A percentile compares a stretch with the other conserved stretches of the same genome.
Evolutionary conservation across 495 filamentous ascomycete species (phyloP).

Genomic region (Hapsidospora chrysogenum): DNA sequence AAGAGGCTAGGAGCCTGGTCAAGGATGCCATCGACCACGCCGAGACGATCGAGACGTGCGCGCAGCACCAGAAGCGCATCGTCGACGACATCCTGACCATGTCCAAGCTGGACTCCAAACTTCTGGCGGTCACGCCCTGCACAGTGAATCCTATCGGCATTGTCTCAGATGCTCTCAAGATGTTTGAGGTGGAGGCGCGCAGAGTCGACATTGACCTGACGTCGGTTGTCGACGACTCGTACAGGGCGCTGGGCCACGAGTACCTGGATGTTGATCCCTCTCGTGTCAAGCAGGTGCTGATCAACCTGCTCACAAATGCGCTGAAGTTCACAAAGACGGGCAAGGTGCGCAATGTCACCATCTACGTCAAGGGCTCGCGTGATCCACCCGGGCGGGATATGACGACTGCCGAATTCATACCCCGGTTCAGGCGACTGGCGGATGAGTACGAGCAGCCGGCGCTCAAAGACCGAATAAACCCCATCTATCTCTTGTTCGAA

Average conservation of each 20-base stretch:
- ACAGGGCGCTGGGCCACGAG: slow-evolving; percentile 33
- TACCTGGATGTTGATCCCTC: slow-evolving; percentile 58
- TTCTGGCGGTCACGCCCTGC: slow-evolving; percentile 51
- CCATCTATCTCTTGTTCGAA: slow-evolving; percentile 46
- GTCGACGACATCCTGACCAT: slow-evolving; percentile 60
- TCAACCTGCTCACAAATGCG: slow-evolving; percentile 56
- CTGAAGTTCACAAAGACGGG: slow-evolving; percentile 57
- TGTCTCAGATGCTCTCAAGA: slow-evolving; percentile 44
- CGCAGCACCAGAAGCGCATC: slow-evolving; percentile 62
- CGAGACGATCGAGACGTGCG: slow-evolving; percentile 59
- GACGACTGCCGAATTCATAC: slow-evolving; percentile 18
- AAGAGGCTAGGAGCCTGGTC: slow-evolving; percentile 10
- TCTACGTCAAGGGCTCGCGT: slow-evolving; percentile 14
- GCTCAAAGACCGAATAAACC: slow-evolving; percentile 7
- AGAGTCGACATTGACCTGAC: slow-evolving; percentile 47
- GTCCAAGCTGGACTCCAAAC: slow-evolving; percentile 58
- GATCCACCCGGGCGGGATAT: slow-evolving; percentile 13
- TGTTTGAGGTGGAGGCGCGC: slow-evolving; percentile 55
- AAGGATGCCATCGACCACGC: slow-evolving; percentile 45
- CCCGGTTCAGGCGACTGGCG: slow-evolving; percentile 7
- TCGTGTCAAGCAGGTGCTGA: slow-evolving; percentile 53
- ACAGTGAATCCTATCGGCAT: slow-evolving; percentile 46
- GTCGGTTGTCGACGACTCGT: slow-evolving; percentile 41
- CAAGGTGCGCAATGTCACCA: slow-evolving; percentile 16
- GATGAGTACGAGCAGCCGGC: slow-evolving; percentile 7